Base-by-base conservation (phyloP, 805 yeast genomes). In the Hanseniaspora occidentalis region DNA sequence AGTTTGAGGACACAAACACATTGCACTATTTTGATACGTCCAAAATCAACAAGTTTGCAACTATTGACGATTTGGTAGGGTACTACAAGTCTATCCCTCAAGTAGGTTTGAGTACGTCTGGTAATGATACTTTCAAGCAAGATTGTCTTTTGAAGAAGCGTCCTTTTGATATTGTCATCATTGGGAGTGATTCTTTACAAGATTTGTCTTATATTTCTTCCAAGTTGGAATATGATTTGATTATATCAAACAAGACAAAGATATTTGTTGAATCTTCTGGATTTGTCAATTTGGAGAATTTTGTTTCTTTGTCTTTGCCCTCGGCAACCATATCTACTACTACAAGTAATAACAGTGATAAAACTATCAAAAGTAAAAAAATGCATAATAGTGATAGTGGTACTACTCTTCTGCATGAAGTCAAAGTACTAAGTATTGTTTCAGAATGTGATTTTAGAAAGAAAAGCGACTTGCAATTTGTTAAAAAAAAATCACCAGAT, bases 271-370 rank as follows among this genome's bases (percentile, higher is more conserved):
- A 82, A 58, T 71, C 78, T 37, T 74, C 84, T 2, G 84, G 84
- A 3, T 81, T 72, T 53, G 73, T 82, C 42, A 79, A 79, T 54
- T 56, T 82, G 39, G 89, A 82, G 55, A 81, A 83, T 6, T 80
- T 80, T 53, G 69, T 79, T 31, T 66, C 63, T 47, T 62, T 73
- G 54, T 62, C 65, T 16, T 56, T 66, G 43, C 56, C 59, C 59
- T 24, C 51, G 50, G 45, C 65, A 47, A 3, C 6, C 18, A 9
- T 16, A n/a, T 14, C 33, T n/a, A 29, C 33, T n/a, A 9, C 31
- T 27, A 13, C n/a, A 13, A 4, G 25, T 23, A 42, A 50, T 62
- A 13, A 50, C 49, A 8, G 56, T 31, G 50, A 57, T 45, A n/a
- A n/a, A n/a, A n/a, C n/a, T n/a, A n/a, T n/a, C n/a, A n/a, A n/a